These are phyloP conservation scores for Solanum tarapatanum DNA, from an alignment of 257 asterid genomes.

Conservation along the genomic window DNA sequence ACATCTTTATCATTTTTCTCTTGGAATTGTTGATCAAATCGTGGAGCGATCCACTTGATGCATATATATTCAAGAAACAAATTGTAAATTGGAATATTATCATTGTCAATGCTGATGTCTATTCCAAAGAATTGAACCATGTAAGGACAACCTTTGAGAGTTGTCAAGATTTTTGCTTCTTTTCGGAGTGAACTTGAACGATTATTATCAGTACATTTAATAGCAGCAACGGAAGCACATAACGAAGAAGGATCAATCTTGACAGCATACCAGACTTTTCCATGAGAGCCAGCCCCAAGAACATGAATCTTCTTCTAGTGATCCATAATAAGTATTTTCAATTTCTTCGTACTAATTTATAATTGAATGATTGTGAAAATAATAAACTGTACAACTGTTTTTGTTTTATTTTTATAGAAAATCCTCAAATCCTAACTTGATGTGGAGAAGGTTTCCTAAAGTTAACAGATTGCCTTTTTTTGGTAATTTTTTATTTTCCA, in stretches of 20 bases:
- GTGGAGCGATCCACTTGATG: not conserved
- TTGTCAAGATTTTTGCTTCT: not conserved
- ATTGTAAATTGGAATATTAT: not conserved
- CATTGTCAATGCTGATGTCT: not conserved
- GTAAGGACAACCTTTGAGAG: no score
- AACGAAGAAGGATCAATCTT: not conserved
- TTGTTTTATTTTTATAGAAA: no score
- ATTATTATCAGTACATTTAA: not conserved
- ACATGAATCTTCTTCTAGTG: not conserved
- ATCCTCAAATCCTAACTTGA: not conserved
- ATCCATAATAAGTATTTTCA: not conserved
- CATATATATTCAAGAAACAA: not conserved
- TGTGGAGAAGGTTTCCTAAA: not conserved
- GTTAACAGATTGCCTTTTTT: no score
- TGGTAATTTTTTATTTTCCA: no score
- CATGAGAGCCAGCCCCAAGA: not conserved
- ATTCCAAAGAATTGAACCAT: not conserved
- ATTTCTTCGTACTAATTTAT: not conserved
- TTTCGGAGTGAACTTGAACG: not conserved
- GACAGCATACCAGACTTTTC: not conserved
- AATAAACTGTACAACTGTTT: no score
- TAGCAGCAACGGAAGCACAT: not conserved
- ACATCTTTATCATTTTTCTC: no score
- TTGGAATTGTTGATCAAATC: not conserved
- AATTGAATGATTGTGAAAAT: not conserved